Evolutionary conservation across 2,329 filamentous ascomycete genomes (phyloP).

Genomic region (Mollisiaceae sp.): DNA sequence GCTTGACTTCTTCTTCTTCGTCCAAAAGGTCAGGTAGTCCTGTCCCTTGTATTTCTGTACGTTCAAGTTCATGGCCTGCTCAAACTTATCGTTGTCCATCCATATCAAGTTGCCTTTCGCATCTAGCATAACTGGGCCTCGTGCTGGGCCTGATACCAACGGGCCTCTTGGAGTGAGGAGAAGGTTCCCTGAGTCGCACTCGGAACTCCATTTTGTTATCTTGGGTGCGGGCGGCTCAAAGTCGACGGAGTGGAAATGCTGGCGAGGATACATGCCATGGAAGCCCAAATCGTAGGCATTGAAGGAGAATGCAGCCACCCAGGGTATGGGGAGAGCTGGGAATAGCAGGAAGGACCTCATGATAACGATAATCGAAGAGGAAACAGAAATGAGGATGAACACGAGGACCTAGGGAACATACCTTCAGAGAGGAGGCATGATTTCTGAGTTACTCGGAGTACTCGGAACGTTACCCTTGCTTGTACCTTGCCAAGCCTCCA

Average conservation of each 20-base stretch:
- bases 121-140: slow-evolving; percentile 21
- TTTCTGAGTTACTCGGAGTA: slow-evolving; percentile 9
- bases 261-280: slow-evolving; percentile 26
- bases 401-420: not conserved
- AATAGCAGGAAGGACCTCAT: slow-evolving; percentile 15
- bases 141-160: slow-evolving; percentile 18
- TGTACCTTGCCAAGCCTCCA: not conserved
- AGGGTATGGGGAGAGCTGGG: slow-evolving; percentile 14
- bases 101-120: slow-evolving; percentile 18
- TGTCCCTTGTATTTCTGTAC: slow-evolving; percentile 23
- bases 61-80: slow-evolving; percentile 22
- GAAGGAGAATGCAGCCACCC: slow-evolving; percentile 25
- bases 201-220: slow-evolving; percentile 28
- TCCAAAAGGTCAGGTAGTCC: slow-evolving; percentile 25
- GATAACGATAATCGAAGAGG: slow-evolving; percentile 3
- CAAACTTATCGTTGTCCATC: slow-evolving; percentile 21
- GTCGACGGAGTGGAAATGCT: slow-evolving; percentile 28
- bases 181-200: slow-evolving; percentile 24
- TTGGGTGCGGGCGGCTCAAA: slow-evolving; percentile 23
- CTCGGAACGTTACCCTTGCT: slow-evolving; percentile 15
- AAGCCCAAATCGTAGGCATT: slow-evolving; percentile 29
- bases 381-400: slow-evolving; percentile 3
- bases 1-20: slow-evolving; percentile 17
- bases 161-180: slow-evolving; percentile 26
- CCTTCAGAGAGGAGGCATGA: not conserved